Conservation (phyloP, 2,329 filamentous ascomycete genomes). For the Spiromastix sp. region DNA sequence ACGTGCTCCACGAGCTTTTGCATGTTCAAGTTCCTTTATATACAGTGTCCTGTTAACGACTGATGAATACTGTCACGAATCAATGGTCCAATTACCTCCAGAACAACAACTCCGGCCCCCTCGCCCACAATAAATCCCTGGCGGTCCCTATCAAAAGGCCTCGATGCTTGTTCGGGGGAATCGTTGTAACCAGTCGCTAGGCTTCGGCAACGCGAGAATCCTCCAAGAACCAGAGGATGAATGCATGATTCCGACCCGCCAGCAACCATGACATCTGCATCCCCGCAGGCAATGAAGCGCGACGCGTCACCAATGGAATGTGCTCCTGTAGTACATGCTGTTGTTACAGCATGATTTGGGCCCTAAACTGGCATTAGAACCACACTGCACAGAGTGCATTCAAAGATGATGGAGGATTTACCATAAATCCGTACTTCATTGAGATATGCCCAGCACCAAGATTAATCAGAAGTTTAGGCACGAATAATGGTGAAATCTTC, state of each 20-base stretch:
- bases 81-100: slow-evolving; percentile 53
- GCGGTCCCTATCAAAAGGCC: slow-evolving; percentile 74
- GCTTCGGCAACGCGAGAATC: slow-evolving; percentile 80
- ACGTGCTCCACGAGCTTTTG: slow-evolving; percentile 61
- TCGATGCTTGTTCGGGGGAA: slow-evolving; percentile 57
- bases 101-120: slow-evolving; percentile 74
- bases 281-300: slow-evolving; percentile 82
- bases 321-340: slow-evolving; percentile 90
- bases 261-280: slow-evolving; percentile 93
- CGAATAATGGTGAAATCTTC: slow-evolving; percentile 87
- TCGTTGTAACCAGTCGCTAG: slow-evolving; percentile 74
- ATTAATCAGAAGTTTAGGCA: slow-evolving; percentile 88
- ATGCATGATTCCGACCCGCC: slow-evolving; percentile 93
- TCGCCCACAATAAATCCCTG: slow-evolving; percentile 88
- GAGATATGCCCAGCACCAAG: slow-evolving; percentile 89
- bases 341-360: slow-evolving; percentile 86
- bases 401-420: slow-evolving; percentile 15
- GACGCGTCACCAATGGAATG: slow-evolving; percentile 91
- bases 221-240: slow-evolving; percentile 83
- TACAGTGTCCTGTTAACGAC: background rate
- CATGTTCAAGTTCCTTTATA: slow-evolving; percentile 69
- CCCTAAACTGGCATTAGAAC: slow-evolving; percentile 42
- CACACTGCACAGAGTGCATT: no score
- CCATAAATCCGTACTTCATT: slow-evolving; percentile 76
- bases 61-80: background rate